These are phyloP conservation scores for Leersia perrieri DNA, from an alignment of 176 grass and related monocot species.

Conservation along the genomic window DNA sequence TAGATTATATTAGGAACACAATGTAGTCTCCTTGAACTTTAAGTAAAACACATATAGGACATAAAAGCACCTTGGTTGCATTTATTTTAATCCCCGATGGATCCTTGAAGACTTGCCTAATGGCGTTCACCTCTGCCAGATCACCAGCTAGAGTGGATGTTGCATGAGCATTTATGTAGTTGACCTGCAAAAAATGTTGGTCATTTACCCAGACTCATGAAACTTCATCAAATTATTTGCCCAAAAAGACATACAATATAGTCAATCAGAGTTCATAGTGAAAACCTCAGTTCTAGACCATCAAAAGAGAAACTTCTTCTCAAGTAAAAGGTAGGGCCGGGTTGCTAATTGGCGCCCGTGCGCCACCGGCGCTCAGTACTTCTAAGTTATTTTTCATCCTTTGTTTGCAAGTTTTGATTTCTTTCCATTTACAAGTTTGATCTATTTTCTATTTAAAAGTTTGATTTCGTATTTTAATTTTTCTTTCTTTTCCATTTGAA, in stretches of 20 bases:
- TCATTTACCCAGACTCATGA: neutral
- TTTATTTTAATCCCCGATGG: slow-evolving; percentile 84
- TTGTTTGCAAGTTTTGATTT: too few relatives aligned
- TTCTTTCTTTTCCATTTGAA: too few relatives aligned
- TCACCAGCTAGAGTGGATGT: slow-evolving; percentile 97
- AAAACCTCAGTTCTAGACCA: neutral
- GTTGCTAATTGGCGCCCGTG: too few relatives aligned
- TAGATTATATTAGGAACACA: slow-evolving; percentile 14
- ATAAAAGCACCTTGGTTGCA: slow-evolving; percentile 73
- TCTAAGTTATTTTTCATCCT: too few relatives aligned
- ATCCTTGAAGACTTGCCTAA: slow-evolving; percentile 91
- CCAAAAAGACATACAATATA: neutral
- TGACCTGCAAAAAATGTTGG: slow-evolving; percentile 63
- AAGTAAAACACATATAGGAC: neutral
- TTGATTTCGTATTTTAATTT: too few relatives aligned
- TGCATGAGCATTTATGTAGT: slow-evolving; percentile 97
- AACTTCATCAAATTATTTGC: slow-evolving; percentile 4
- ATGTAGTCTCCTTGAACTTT: slow-evolving; percentile 14
- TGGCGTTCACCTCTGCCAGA: slow-evolving; percentile 90
- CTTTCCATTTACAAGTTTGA: too few relatives aligned
- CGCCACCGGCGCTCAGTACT: too few relatives aligned
- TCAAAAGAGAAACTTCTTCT: neutral
- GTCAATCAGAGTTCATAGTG: neutral
- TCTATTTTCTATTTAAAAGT: too few relatives aligned
- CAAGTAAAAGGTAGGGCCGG: slow-evolving; percentile 1